Conservation (phyloP, 176 grass and related monocot genomes). For the Oryza longistaminata region DNA sequence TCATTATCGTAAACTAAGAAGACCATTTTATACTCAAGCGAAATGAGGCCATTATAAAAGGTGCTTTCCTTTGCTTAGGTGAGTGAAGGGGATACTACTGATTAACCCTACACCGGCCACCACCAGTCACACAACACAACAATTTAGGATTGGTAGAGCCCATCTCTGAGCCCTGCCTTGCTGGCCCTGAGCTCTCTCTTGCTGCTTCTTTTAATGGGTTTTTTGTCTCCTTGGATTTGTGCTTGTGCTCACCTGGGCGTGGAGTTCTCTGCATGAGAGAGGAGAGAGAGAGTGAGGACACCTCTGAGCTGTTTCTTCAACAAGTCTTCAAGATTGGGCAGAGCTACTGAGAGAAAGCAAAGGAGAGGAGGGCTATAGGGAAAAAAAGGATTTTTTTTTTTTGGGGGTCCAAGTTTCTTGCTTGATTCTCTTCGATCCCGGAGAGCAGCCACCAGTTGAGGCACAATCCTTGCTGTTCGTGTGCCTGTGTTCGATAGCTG, state of each 20-base stretch:
- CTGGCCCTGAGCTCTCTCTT: constrained; percentile 46
- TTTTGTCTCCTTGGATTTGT: constrained; percentile 55
- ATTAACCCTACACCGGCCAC: constrained; percentile 30
- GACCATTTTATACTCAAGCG: neutral
- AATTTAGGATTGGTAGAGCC: constrained; percentile 76
- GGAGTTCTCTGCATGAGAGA: constrained; percentile 22
- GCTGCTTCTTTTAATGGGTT: constrained; percentile 47
- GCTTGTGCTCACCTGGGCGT: constrained; percentile 42
- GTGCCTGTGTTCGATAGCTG: constrained; percentile 31
- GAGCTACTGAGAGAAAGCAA: constrained; percentile 31
- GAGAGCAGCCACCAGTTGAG: constrained; percentile 29
- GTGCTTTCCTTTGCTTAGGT: constrained; percentile 36
- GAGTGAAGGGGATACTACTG: constrained; percentile 29
- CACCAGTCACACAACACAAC: constrained; percentile 28
- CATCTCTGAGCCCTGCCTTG: constrained; percentile 58
- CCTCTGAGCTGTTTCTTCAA: constrained; percentile 37
- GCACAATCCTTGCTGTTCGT: constrained; percentile 44
- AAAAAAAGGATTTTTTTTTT: neutral
- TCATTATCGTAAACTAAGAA: neutral
- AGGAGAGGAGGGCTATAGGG: constrained; percentile 5
- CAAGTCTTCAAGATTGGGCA: constrained; percentile 34
- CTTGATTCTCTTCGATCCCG: constrained; percentile 47
- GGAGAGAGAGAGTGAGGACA: neutral
- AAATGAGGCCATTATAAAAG: constrained; percentile 25
- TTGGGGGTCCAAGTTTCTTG: constrained; percentile 31